Base-by-base conservation (phyloP, 2,329 filamentous ascomycete genomes). In the Alternaria hordeiaustralica region DNA sequence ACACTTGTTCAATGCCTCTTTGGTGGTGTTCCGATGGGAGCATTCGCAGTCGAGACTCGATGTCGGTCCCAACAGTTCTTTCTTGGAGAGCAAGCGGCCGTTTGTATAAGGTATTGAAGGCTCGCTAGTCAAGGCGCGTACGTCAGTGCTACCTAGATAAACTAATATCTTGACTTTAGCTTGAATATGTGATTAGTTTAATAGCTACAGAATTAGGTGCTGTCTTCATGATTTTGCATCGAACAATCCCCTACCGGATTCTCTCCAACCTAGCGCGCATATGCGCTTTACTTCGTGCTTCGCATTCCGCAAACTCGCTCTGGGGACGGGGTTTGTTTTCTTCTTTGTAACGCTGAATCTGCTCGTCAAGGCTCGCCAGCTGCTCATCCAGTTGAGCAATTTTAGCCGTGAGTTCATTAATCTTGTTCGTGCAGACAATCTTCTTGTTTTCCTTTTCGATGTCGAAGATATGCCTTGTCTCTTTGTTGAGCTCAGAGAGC, bases 161-260 rank as follows among this genome's bases (percentile, higher is more conserved):
- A n/a, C 8, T 41, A n/a, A 41, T 2, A 41, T n/a, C 15, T n/a
- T 41, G 15, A 41, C 33, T n/a, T 5, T 4, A 36, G 33, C 15
- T 36, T 36, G 15, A n/a, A 36, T 2, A 4, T 36, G 33, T 5
- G 33, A 9, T 9, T n/a, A n/a, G 33, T 3, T 36, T 1, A n/a
- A n/a, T 0, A 4, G 15, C 33, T 15, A 36, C 33, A n/a, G 7
- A 8, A 36, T n/a, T 36, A 36, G 33, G 7, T 8, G 4, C 13
- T 2, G 1, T n/a, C 33, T 36, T 36, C 7, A 4, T 3, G 2
- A 15, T 1, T n/a, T n/a, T 2, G 13, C 13, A n/a, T 15, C 2
- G 13, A 36, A 36, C 4, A 12, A 30, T 12, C 28, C 28, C 3
- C 28, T 30, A 30, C 28, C 4, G 4, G 3, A 33, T 33, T 1